A percentile compares a stretch with the other conserved stretches of the same genome.
These are phyloP conservation scores for Penicillium cosmopolitanum DNA, from an alignment of 495 filamentous ascomycete species.

Conservation along the genomic window DNA sequence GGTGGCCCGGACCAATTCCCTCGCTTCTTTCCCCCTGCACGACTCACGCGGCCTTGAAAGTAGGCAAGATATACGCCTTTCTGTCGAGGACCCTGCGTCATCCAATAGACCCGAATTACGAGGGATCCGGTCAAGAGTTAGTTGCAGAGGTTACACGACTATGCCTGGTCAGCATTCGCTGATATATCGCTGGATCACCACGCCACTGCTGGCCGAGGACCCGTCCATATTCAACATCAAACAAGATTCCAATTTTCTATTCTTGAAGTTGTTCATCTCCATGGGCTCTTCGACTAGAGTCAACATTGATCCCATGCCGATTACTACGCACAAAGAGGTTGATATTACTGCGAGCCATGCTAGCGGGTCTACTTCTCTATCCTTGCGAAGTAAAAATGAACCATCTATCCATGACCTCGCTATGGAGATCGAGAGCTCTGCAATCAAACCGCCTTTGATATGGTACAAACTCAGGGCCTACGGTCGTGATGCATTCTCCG, in stretches of 20 bases:
- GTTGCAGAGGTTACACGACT: slow-evolving; percentile 24
- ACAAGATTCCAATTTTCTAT: neutral
- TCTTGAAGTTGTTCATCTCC: neutral
- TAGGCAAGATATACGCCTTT: slow-evolving; percentile 9
- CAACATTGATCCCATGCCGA: slow-evolving; percentile 22
- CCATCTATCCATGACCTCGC: slow-evolving; percentile 20
- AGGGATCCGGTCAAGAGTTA: slow-evolving; percentile 10
- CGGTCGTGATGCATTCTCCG: slow-evolving; percentile 60
- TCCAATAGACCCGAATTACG: slow-evolving; percentile 20
- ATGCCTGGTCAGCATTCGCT: slow-evolving; percentile 10
- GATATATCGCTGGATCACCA: slow-evolving; percentile 24
- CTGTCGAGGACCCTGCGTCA: slow-evolving; percentile 20
- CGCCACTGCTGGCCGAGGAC: neutral
- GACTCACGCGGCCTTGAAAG: slow-evolving; percentile 17
- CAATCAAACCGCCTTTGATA: slow-evolving; percentile 29
- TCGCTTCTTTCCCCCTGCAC: slow-evolving; percentile 10
- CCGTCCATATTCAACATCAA: neutral
- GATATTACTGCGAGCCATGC: slow-evolving; percentile 14
- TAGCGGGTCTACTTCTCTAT: slow-evolving; percentile 26
- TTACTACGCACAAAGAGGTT: slow-evolving; percentile 17
- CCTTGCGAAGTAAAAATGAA: slow-evolving; percentile 19
- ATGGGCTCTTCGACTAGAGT: slow-evolving; percentile 19
- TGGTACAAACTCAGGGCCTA: slow-evolving; percentile 53
- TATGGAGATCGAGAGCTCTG: slow-evolving; percentile 5
- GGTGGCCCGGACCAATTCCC: neutral